These are phyloP conservation scores for Porphyrellus cyaneotinctus DNA, from an alignment of 768 basidiomycete genomes.

Conservation along the genomic window DNA sequence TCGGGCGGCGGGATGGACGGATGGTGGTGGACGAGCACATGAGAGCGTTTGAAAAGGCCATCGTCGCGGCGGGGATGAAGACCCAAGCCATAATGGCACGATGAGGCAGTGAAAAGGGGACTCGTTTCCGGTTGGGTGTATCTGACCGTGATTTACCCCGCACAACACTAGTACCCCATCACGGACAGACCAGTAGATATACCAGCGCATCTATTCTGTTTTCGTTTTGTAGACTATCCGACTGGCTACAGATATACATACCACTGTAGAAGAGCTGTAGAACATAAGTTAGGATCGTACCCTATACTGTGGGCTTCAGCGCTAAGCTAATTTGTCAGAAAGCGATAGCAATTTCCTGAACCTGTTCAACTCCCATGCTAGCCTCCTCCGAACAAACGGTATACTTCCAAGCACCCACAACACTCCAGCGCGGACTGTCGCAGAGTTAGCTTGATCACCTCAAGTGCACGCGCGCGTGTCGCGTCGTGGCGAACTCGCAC, in stretches of 20 bases:
- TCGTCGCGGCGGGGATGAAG: conserved; percentile 69
- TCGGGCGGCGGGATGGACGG: conserved; percentile 51
- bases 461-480: conserved; percentile 39
- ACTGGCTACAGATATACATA: background rate
- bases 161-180: conserved; percentile 5
- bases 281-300: background rate
- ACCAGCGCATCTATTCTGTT: conserved; percentile 15
- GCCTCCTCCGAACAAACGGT: background rate
- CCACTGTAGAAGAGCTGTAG: background rate
- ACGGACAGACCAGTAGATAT: conserved; percentile 12
- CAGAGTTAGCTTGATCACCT: conserved; percentile 36
- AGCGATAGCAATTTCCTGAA: background rate
- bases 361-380: conserved; percentile 1
- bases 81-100: conserved; percentile 82
- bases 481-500: conserved; percentile 31
- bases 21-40: conserved; percentile 75
- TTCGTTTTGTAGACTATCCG: conserved; percentile 22
- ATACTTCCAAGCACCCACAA: conserved; percentile 23
- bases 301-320: no score
- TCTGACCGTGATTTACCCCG: conserved; percentile 6
- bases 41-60: conserved; percentile 65
- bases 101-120: conserved; percentile 30
- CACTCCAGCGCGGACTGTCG: conserved; percentile 24
- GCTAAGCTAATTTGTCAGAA: no score
- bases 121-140: background rate